These are phyloP conservation scores for Diospyros kaki DNA, from an alignment of 148 eudicot species.

Conservation along the genomic window DNA sequence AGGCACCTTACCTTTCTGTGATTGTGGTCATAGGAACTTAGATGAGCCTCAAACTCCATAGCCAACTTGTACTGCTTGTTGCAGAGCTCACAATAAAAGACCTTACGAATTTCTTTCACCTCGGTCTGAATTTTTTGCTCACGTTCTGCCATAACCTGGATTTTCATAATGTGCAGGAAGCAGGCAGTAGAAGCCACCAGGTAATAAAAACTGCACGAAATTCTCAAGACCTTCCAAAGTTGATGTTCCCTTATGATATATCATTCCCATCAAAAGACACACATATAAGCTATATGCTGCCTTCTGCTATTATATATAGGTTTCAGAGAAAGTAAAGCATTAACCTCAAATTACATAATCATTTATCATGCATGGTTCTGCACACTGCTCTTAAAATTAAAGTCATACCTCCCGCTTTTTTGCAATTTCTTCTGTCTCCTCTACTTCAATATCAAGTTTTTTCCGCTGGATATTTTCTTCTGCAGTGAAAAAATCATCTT, in stretches of 20 bases:
- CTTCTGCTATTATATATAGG: conserved; percentile 81
- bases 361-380: conserved; percentile 14
- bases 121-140: conserved; percentile 97
- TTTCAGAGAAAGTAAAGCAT: conserved; percentile 67
- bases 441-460: conserved; percentile 82
- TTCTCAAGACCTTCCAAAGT: conserved; percentile 95
- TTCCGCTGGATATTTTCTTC: conserved; percentile 89
- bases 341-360: conserved; percentile 40
- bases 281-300: conserved; percentile 91
- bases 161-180: conserved; percentile 97
- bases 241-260: conserved; percentile 79
- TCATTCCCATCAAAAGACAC: conserved; percentile 91
- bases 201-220: conserved; percentile 99
- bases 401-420: conserved; percentile 92
- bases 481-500: conserved; percentile 88
- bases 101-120: conserved; percentile 89
- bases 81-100: conserved; percentile 91
- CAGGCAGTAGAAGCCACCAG: conserved; percentile 99
- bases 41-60: conserved; percentile 93
- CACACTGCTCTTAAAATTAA: conserved; percentile 6
- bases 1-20: conserved; percentile 72
- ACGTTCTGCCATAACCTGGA: conserved; percentile 99
- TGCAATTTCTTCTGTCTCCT: conserved; percentile 80
- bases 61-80: conserved; percentile 97
- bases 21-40: conserved; percentile 97